Conservation (phyloP, 129 eudicot genomes). For the Pseudognaphalium luteoalbum region DNA sequence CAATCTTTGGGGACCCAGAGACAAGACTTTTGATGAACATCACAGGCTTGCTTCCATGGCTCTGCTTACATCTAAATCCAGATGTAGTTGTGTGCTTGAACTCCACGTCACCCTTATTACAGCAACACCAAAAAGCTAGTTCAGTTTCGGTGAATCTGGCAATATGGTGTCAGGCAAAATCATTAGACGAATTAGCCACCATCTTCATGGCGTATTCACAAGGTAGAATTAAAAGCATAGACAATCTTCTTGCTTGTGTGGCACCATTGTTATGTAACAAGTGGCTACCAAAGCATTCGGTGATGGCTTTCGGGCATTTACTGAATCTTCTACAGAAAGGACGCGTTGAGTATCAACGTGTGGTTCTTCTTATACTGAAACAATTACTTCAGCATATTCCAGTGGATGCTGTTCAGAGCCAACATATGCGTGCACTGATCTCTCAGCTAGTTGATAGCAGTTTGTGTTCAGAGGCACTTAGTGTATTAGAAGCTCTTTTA, state of each 20-base stretch:
- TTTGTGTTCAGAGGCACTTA: slow-evolving; percentile 71
- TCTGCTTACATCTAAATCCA: slow-evolving; percentile 73
- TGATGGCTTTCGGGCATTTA: slow-evolving; percentile 75
- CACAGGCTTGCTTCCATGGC: slow-evolving; percentile 88
- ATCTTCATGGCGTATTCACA: slow-evolving; percentile 67
- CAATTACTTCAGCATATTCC: slow-evolving; percentile 77
- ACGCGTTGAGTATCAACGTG: slow-evolving; percentile 77
- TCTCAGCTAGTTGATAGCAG: slow-evolving; percentile 86
- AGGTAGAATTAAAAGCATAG: slow-evolving; percentile 68
- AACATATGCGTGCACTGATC: slow-evolving; percentile 79
- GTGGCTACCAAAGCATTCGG: slow-evolving; percentile 80
- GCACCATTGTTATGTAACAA: slow-evolving; percentile 68
- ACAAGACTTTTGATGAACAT: slow-evolving; percentile 88
- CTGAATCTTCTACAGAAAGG: slow-evolving; percentile 74
- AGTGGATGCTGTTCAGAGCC: slow-evolving; percentile 76
- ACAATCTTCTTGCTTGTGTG: slow-evolving; percentile 66
- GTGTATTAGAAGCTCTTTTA: slow-evolving; percentile 63
- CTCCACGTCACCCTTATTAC: slow-evolving; percentile 49
- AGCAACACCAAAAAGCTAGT: slow-evolving; percentile 69
- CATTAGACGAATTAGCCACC: slow-evolving; percentile 66
- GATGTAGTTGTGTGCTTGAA: slow-evolving; percentile 50
- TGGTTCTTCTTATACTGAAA: slow-evolving; percentile 74
- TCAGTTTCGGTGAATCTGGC: slow-evolving; percentile 74
- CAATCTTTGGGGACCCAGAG: slow-evolving; percentile 80
- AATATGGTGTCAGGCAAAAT: slow-evolving; percentile 76